Base-by-base conservation (phyloP, 1,284 basidiomycete species). In the Cystobasidium pallidum region DNA sequence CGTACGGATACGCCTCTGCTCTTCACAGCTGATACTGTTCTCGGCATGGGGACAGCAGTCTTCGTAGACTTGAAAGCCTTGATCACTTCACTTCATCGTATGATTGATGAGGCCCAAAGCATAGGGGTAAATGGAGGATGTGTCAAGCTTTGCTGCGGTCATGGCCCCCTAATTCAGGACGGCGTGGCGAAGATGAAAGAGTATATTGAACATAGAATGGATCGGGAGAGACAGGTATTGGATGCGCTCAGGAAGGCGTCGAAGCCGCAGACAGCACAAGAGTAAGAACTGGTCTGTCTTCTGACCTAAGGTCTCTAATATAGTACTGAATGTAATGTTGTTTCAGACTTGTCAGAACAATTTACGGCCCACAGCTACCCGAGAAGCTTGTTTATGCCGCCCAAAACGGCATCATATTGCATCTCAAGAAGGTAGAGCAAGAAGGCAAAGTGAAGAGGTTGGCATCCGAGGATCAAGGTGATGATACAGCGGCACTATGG, bases 1-100 rank as follows among this genome's bases (percentile, higher is more conserved):
- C 41, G 28, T 30, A 85, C 52, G 51, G 81, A 85, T 73, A 86
- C 90, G 80, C 79, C 78, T 84, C 88, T 86, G 0, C 84, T 94
- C 28, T 91, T 95, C 82, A 94, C 92, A 0, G 92, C 90, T 0
- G 95, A 98, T 81, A 91, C 89, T 6, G 88, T 98, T 4, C 86
- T 98, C 26, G 94, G 95, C 0, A 88, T 93, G 75, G 93, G 94
- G 1, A 94, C 93, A 0, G 87, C 92, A 1, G 88, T 95, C 2
- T 97, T 98, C 78, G 90, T 91, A 77, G 91, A 96, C 78, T 86
- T 97, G 7, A 83, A 84, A 0, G 79, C 85, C 0, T 96, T 96
- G 79, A 82, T 95, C 66, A 75, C 82, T 3, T 88, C 88, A 73
- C 84, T 95, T n/a, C 84, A 85, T 65, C 74, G 73, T 74, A 75